Evolutionary conservation across 805 yeast genomes (phyloP), one percentile per base, ranked within the genome.

Genomic region (Nakazawaea ambrosiae): DNA sequence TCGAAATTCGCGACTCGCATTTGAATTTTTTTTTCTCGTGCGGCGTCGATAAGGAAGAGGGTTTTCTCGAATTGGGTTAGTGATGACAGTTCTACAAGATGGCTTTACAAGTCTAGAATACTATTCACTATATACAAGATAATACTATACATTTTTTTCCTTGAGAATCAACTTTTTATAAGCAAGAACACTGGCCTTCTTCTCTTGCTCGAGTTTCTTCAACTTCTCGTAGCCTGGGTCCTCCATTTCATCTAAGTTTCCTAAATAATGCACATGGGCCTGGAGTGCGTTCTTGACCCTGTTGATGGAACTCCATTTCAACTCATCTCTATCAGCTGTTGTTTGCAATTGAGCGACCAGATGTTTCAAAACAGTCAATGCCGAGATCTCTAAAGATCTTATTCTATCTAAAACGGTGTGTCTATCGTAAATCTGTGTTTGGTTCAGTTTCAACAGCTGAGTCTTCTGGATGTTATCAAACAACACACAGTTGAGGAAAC

Each of bases 181-280:
- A 36, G 24, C 27, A 32, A 16, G n/a, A 6, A n/a, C 28, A 10
- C n/a, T 10, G 12, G 15, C 28, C n/a, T 26, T 14, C 12, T 14
- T 26, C 22, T 29, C 32, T 12, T 30, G 8, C 31, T 30, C 42
- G 6, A 39, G 24, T 10, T 18, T 18, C 6, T 4, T 15, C 19
- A 39, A 20, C 27, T 26, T 39, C 11, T n/a, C 22, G 20, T 18
- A 39, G 5, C 37, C 42, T 3, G 42, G 38, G 16, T 39, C 42
- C 16, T 29, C 37, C 5, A 18, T 14, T 4, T 18, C 9, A 12
- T 26, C 7, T 17, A 26, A 4, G 5, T 15, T 33, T 20, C 24
- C 20, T 24, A 39, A 23, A 15, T 39, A 39, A 14, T 39, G 9
- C 11, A 39, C 34, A 26, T 34, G 28, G 1, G 8, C 12, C 20